Percentiles rank a stretch among this genome's conserved stretches.
Evolutionary conservation across 305 asterid genomes (phyloP).

Genomic region (Rubia tinctorum): DNA sequence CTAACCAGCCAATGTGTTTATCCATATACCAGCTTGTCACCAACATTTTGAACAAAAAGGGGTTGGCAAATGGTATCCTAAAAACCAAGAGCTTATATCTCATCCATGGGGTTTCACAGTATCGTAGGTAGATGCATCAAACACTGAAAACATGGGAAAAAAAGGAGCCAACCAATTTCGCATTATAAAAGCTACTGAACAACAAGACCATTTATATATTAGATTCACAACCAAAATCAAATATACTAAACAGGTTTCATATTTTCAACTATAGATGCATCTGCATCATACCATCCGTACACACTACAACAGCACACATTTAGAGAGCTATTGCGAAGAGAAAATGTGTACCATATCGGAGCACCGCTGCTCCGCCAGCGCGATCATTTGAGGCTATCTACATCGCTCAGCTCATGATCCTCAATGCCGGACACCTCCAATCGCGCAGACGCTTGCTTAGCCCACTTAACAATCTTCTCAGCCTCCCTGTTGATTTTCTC

Average conservation of each 20-base stretch:
- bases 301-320: constrained; percentile 7
- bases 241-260: neutral
- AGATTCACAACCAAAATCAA: neutral
- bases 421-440: constrained; percentile 57
- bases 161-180: neutral
- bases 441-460: constrained; percentile 80
- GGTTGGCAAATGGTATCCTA: neutral
- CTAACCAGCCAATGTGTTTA: neutral
- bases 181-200: neutral
- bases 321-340: neutral
- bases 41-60: neutral
- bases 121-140: neutral
- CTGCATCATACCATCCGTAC: neutral
- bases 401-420: constrained; percentile 51
- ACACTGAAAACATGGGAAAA: neutral
- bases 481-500: constrained; percentile 74
- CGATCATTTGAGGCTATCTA: neutral
- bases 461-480: constrained; percentile 84
- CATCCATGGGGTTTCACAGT: neutral
- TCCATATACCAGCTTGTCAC: neutral
- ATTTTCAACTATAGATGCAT: constrained; percentile 8
- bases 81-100: neutral
- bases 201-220: neutral
- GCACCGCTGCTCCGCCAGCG: neutral
- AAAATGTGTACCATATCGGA: neutral